Conservation (phyloP, 2,329 filamentous ascomycete genomes). For the Kalaharituber pfeilii region DNA sequence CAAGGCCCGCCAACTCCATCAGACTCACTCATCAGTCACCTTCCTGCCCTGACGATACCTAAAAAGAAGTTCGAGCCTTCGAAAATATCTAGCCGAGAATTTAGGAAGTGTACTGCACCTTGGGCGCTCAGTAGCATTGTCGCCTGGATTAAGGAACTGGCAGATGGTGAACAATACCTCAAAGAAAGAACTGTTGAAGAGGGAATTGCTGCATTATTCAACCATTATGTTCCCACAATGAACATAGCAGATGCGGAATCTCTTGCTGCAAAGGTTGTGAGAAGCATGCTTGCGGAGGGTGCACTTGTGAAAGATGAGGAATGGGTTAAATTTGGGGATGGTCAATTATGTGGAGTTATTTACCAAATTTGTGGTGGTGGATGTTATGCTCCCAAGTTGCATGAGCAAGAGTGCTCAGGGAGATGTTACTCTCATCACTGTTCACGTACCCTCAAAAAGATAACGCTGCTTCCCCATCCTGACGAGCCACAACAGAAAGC, state of each 20-base stretch:
- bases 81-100: constrained; percentile 65
- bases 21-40: constrained; percentile 29
- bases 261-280: constrained; percentile 57
- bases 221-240: constrained; percentile 91
- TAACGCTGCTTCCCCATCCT: constrained; percentile 61
- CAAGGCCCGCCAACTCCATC: background rate
- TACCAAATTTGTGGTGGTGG: constrained; percentile 84
- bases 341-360: constrained; percentile 69
- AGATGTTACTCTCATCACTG: constrained; percentile 91
- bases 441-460: constrained; percentile 83
- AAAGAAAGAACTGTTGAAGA: constrained; percentile 73
- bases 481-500: constrained; percentile 50
- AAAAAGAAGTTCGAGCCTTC: constrained; percentile 69
- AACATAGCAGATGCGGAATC: constrained; percentile 93
- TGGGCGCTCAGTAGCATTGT: constrained; percentile 88
- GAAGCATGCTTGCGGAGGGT: constrained; percentile 57
- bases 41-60: constrained; percentile 64
- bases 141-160: constrained; percentile 71
- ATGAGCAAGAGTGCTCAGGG: constrained; percentile 45
- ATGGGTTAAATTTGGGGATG: constrained; percentile 84
- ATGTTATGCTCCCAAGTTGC: constrained; percentile 75
- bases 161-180: constrained; percentile 77
- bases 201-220: constrained; percentile 75
- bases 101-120: constrained; percentile 69
- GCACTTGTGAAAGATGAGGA: constrained; percentile 80